Evolutionary conservation across 2,329 filamentous ascomycete species (phyloP).

Genomic region (Fusarium torreyae): DNA sequence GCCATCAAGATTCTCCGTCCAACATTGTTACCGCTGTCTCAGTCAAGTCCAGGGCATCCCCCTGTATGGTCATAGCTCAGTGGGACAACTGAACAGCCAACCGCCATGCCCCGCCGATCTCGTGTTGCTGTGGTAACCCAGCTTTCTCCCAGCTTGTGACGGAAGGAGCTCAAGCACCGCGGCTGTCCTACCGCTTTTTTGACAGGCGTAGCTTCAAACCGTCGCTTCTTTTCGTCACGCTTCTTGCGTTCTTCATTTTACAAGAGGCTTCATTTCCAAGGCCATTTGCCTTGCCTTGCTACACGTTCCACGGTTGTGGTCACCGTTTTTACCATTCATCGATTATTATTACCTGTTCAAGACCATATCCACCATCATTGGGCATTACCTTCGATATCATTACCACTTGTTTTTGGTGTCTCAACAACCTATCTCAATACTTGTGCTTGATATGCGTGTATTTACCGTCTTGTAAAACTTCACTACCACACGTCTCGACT

Average conservation of each 20-base stretch:
- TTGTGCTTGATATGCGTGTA: conserved; percentile 46
- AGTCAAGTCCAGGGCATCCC: conserved; percentile 6
- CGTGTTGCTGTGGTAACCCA: conserved; percentile 28
- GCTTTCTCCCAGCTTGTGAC: conserved; percentile 28
- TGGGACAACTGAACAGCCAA: conserved; percentile 31
- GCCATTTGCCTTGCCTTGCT: conserved; percentile 26
- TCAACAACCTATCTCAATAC: conserved; percentile 28
- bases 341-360: conserved; percentile 4
- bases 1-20: not conserved
- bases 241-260: conserved; percentile 30
- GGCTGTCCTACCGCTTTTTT: conserved; percentile 46
- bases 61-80: conserved; percentile 31
- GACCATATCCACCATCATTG: conserved; percentile 13
- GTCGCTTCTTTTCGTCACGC: conserved; percentile 35
- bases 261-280: conserved; percentile 27
- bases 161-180: conserved; percentile 35
- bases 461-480: conserved; percentile 35
- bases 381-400: conserved; percentile 18
- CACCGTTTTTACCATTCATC: conserved; percentile 25
- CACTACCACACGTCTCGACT: conserved; percentile 30
- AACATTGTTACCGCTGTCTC: conserved; percentile 27
- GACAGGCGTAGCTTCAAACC: conserved; percentile 42
- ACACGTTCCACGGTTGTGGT: conserved; percentile 23
- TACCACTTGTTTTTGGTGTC: conserved; percentile 30
- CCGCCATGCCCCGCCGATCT: conserved; percentile 33